A percentile compares a stretch with the other conserved stretches of the same genome.
These are phyloP conservation scores for Erysimum pusillum DNA, from an alignment of 441 rosid genomes.

Conservation along the genomic window DNA sequence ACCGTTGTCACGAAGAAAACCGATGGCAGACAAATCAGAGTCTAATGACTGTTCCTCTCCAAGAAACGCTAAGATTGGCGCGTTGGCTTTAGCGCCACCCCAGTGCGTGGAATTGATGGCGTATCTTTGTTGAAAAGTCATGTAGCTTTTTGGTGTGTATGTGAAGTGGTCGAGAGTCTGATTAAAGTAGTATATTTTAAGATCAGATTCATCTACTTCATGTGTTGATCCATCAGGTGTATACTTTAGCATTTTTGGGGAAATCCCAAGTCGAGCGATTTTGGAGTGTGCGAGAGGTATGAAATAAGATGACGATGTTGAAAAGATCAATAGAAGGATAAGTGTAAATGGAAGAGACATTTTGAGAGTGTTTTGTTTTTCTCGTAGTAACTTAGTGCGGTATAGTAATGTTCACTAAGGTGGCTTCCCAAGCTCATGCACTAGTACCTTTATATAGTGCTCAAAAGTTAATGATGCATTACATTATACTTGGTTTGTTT, in stretches of 20 bases:
- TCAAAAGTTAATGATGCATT: constrained; percentile 8
- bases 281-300: constrained; percentile 42
- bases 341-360: constrained; percentile 24
- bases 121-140: constrained; percentile 66
- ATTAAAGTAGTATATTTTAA: constrained; percentile 51
- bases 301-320: constrained; percentile 26
- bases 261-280: constrained; percentile 23
- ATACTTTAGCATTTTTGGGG: constrained; percentile 7
- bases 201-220: constrained; percentile 36
- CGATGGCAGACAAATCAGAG: constrained; percentile 35
- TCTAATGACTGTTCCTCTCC: constrained; percentile 66
- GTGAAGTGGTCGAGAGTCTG: constrained; percentile 82
- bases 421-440: constrained; percentile 21
- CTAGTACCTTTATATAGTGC: constrained; percentile 24
- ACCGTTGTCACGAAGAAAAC: constrained; percentile 65
- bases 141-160: constrained; percentile 68
- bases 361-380: constrained; percentile 2
- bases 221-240: constrained; percentile 2
- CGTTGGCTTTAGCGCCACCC: constrained; percentile 62
- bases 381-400: neutral
- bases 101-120: constrained; percentile 61
- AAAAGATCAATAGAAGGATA: constrained; percentile 23
- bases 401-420: constrained; percentile 3
- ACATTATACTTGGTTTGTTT: neutral
- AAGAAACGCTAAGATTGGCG: constrained; percentile 70